Evolutionary conservation across 2,329 filamentous ascomycete species (phyloP).

Genomic region (Clonostachys byssicola): DNA sequence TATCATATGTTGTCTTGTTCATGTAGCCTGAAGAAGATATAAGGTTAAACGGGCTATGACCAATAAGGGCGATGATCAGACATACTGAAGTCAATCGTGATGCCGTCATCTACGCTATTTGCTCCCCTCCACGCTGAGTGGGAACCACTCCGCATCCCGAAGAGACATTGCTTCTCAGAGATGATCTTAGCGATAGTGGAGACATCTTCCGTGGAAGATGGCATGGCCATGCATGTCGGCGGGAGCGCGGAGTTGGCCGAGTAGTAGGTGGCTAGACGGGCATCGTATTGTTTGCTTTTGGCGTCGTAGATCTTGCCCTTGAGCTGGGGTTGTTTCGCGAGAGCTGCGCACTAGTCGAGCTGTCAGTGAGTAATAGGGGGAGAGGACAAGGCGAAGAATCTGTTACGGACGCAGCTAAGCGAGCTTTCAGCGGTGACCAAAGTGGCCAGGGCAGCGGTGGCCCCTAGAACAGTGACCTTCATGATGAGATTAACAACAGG

Average conservation of each 20-base stretch:
- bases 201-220: constrained; percentile 14
- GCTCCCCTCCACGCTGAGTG: constrained; percentile 16
- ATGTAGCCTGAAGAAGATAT: constrained; percentile 2
- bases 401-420: too few species aligned
- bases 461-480: neutral
- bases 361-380: neutral
- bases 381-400: too few species aligned
- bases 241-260: constrained; percentile 20
- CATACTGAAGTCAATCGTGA: constrained; percentile 12
- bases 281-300: constrained; percentile 9
- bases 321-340: constrained; percentile 6
- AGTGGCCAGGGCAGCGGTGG: too few species aligned
- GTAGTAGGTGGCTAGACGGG: constrained; percentile 17
- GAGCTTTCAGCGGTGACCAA: too few species aligned
- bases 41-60: neutral
- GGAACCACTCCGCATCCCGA: constrained; percentile 18
- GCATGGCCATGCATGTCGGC: constrained; percentile 20
- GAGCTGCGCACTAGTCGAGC: constrained; percentile 11
- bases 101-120: constrained; percentile 13
- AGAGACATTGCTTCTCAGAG: constrained; percentile 7
- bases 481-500: neutral
- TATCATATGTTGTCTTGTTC: constrained; percentile 9
- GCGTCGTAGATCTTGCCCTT: constrained; percentile 13
- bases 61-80: neutral
- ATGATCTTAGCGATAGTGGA: constrained; percentile 7